These are phyloP conservation scores for Endoconidiophora laricicola DNA, from an alignment of 2,329 filamentous ascomycete genomes.

Conservation along the genomic window DNA sequence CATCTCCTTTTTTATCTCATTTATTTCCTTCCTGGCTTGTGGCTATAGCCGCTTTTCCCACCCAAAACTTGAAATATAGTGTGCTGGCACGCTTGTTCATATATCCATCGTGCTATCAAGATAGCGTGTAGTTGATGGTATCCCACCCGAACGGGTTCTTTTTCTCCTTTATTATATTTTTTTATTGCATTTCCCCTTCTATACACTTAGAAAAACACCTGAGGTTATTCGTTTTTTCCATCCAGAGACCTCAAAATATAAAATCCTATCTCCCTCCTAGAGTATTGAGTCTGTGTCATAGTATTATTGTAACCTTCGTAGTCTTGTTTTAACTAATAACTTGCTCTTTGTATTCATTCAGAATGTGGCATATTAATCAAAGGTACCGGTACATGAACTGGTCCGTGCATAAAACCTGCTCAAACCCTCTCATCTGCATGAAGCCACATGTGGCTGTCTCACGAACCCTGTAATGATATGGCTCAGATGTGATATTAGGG, in stretches of 20 bases:
- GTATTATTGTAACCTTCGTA: no score
- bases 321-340: background rate
- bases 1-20: background rate
- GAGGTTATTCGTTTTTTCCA: no score
- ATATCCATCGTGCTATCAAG: no score
- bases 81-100: no score
- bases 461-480: no score
- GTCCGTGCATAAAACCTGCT: constrained; percentile 28
- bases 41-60: background rate
- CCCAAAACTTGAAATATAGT: background rate
- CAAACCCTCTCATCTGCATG: constrained; percentile 31
- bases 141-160: background rate
- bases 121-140: no score
- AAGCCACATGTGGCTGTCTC: background rate
- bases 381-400: constrained; percentile 21
- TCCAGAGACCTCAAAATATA: background rate
- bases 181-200: background rate
- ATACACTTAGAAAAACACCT: background rate
- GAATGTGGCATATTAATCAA: background rate
- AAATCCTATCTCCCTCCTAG: background rate
- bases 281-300: no score
- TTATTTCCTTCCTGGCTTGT: background rate
- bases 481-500: no score
- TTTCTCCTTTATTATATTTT: background rate
- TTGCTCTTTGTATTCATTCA: background rate